Evolutionary conservation across 2,329 filamentous ascomycete genomes (phyloP).

Genomic region (Akanthomyces muscarius): DNA sequence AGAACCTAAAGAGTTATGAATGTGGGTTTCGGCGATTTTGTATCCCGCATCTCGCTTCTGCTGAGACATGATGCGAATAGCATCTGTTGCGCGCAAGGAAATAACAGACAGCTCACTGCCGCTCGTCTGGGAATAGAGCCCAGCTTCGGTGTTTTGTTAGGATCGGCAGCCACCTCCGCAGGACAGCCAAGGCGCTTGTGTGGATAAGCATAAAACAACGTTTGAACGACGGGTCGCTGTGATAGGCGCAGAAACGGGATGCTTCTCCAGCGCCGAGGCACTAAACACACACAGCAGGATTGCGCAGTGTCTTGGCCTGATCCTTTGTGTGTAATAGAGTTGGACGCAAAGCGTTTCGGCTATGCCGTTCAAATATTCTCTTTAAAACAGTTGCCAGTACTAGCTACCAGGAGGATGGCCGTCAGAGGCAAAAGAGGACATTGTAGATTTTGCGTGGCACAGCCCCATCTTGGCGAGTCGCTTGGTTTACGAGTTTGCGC

Average conservation of each 20-base stretch:
- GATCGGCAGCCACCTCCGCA: constrained; percentile 4
- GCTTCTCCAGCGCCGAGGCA: not conserved
- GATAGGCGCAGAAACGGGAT: not conserved
- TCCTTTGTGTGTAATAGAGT: not conserved
- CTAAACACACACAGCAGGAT: not conserved
- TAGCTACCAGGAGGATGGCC: no score
- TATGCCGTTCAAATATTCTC: not conserved
- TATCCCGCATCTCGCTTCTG: not conserved
- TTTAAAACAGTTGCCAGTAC: not conserved
- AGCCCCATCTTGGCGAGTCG: not conserved
- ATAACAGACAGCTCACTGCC: not conserved
- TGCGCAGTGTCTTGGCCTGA: not conserved
- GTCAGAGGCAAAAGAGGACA: no score
- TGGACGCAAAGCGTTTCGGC: not conserved
- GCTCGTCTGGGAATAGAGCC: not conserved
- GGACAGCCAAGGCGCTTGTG: constrained; percentile 3
- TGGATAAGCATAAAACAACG: constrained; percentile 12
- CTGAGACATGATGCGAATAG: not conserved
- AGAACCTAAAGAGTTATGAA: no score
- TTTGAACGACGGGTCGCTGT: not conserved
- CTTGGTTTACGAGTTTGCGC: not conserved
- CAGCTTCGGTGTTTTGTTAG: not conserved
- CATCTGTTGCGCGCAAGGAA: not conserved
- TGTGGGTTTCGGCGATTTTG: no score
- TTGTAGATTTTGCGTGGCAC: not conserved